Base-by-base conservation (phyloP, 768 basidiomycete species). In the Boletus insuetus region DNA sequence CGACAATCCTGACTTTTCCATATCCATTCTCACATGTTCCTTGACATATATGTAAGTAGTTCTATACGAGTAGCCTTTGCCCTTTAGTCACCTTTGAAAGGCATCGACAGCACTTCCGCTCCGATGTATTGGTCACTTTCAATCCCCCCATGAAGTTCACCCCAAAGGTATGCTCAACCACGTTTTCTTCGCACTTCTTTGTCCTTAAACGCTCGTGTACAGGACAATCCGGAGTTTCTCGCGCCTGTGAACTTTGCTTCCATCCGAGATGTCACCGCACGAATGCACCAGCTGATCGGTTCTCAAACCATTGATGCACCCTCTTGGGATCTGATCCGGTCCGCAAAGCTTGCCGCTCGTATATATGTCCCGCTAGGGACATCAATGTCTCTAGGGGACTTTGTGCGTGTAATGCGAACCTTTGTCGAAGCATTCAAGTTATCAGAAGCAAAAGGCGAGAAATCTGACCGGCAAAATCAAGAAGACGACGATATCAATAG, bases 321-420 rank as follows among this genome's bases (percentile, higher is more conserved):
- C 24, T 87, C 87, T 6, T 95, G 93, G 91, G 80, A 84, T 58
- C 74, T 87, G 34, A 77, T 92, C 39, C 82, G 91, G 43, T 81
- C 80, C 20, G 85, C 87, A 22, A 91, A 91, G 67, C 77, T 89
- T 43, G 89, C 91, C 4, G 79, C 89, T 17, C 74, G 89, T 26
- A 84, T 95, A 44, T 95, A 95, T 62, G 90, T 84, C 6, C 93
- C 93, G 3, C 74, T 94, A n/a, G 93, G 93, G 40, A 94, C 93
- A 14, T 76, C 73, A 13, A 91, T 95, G 88, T 82, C 79, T 51
- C 76, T 95, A 16, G 92, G 94, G 12, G 89, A 95, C 67, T 83
- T 91, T 66, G 87, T 94, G 26, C 82, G 91, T 20, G 78, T 91
- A 9, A 85, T 81, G 39, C 79, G 86, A 64, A 76, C 80, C 41